These are phyloP conservation scores for Daedalea quercina DNA, from an alignment of 768 basidiomycete genomes.

Conservation along the genomic window DNA sequence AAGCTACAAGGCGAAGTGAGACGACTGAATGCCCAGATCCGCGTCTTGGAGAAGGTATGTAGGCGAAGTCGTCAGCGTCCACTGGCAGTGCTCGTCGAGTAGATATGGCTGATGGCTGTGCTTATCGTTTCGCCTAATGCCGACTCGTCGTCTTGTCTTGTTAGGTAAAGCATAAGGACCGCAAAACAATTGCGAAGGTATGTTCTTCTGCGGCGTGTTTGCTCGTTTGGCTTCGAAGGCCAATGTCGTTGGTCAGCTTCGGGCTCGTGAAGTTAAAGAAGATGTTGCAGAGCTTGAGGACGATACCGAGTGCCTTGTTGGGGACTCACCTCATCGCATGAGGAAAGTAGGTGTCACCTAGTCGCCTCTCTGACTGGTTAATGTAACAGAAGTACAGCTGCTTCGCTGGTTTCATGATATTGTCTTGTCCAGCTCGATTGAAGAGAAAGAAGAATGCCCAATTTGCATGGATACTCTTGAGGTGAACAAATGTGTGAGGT, in stretches of 20 bases:
- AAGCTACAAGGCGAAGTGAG: slow-evolving; percentile 15
- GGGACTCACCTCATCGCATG: slow-evolving; percentile 31
- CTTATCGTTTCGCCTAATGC: background rate
- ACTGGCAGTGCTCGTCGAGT: no score
- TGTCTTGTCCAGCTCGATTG: slow-evolving; percentile 30
- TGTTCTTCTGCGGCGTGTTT: background rate
- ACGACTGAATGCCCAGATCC: slow-evolving; percentile 15
- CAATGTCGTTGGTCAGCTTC: slow-evolving; percentile 18
- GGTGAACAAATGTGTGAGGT: slow-evolving; percentile 31
- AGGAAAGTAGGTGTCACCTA: slow-evolving; percentile 29
- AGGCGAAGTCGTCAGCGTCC: background rate
- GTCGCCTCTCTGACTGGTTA: background rate
- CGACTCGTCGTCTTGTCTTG: background rate
- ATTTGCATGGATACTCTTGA: slow-evolving; percentile 31
- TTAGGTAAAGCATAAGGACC: slow-evolving; percentile 18
- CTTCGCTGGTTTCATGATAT: slow-evolving; percentile 33
- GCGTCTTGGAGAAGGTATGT: slow-evolving; percentile 22
- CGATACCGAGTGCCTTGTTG: slow-evolving; percentile 20
- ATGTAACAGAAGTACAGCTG: slow-evolving; percentile 23
- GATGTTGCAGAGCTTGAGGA: slow-evolving; percentile 34
- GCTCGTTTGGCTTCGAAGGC: background rate
- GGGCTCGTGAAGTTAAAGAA: slow-evolving; percentile 26
- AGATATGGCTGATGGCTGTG: background rate
- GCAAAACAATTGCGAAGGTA: slow-evolving; percentile 17
- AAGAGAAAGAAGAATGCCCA: slow-evolving; percentile 31